phyloP scores from a whole-genome alignment of 495 filamentous ascomycete species.

The Entonaema liquescens region DNA sequence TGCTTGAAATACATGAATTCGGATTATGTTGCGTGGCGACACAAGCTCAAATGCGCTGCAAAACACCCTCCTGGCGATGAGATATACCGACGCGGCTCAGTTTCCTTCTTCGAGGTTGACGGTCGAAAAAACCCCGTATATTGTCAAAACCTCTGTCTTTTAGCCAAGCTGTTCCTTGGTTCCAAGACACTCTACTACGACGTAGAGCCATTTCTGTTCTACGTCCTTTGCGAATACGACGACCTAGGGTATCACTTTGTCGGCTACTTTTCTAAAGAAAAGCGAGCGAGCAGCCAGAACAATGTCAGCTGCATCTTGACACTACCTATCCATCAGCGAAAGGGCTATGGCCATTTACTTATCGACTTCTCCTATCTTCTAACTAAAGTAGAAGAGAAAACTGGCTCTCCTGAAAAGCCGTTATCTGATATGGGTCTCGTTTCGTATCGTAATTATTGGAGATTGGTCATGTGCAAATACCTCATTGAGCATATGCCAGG shows the following conservation, averaged over 20 bases:
- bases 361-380: slow-evolving; percentile 99
- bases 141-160: slow-evolving; percentile 94
- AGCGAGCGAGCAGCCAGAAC: slow-evolving; percentile 91
- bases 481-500: slow-evolving; percentile 61
- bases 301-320: slow-evolving; percentile 98
- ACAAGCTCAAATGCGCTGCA: slow-evolving; percentile 96
- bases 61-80: slow-evolving; percentile 98
- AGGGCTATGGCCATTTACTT: slow-evolving; percentile 94
- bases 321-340: slow-evolving; percentile 93
- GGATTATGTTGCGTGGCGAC: slow-evolving; percentile 95
- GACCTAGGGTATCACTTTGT: slow-evolving; percentile 96
- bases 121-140: slow-evolving; percentile 96
- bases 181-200: slow-evolving; percentile 99
- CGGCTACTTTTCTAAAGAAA: slow-evolving; percentile 99
- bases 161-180: slow-evolving; percentile 95
- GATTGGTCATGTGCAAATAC: slow-evolving; percentile 80
- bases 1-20: slow-evolving; percentile 99
- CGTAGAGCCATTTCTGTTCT: slow-evolving; percentile 97
- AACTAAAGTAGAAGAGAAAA: slow-evolving; percentile 91
- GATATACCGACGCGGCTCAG: slow-evolving; percentile 92
- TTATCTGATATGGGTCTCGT: slow-evolving; percentile 97
- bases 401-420: slow-evolving; percentile 95
- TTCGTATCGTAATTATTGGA: slow-evolving; percentile 97
- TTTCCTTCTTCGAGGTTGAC: slow-evolving; percentile 97
- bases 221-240: slow-evolving; percentile 96